Conservation (phyloP, 2,329 filamentous ascomycete genomes). For the Hypoxylon sp. region DNA sequence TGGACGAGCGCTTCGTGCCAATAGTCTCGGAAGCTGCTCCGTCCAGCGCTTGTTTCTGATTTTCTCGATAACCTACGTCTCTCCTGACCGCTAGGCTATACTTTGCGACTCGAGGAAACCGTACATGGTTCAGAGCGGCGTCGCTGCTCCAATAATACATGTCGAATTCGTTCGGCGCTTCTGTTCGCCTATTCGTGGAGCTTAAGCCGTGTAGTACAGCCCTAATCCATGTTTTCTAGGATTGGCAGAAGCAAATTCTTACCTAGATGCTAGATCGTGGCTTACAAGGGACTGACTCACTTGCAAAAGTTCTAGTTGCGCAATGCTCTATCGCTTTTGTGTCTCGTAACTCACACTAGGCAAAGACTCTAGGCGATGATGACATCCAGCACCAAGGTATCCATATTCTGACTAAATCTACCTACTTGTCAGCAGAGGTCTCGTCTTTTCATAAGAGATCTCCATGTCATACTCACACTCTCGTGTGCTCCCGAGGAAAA, state of each 20-base stretch:
- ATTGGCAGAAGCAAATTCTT: slow-evolving; percentile 12
- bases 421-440: too few species aligned
- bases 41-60: slow-evolving; percentile 9
- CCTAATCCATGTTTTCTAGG: neutral
- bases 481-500: neutral
- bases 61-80: neutral
- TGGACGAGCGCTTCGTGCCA: slow-evolving; percentile 9
- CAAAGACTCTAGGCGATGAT: too few species aligned
- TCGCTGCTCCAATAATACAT: neutral
- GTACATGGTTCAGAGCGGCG: neutral
- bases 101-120: neutral
- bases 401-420: too few species aligned
- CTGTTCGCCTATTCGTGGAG: neutral
- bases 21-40: slow-evolving; percentile 16
- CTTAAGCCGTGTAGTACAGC: neutral
- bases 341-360: neutral
- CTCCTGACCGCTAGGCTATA: neutral
- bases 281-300: neutral
- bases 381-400: too few species aligned
- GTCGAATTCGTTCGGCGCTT: neutral
- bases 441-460: too few species aligned
- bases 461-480: neutral
- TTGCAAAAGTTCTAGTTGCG: neutral
- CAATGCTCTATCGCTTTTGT: neutral
- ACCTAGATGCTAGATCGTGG: slow-evolving; percentile 4